phyloP scores from a whole-genome alignment of 192 early-diverging fungal genomes.

The Rhizophagus sp. region DNA sequence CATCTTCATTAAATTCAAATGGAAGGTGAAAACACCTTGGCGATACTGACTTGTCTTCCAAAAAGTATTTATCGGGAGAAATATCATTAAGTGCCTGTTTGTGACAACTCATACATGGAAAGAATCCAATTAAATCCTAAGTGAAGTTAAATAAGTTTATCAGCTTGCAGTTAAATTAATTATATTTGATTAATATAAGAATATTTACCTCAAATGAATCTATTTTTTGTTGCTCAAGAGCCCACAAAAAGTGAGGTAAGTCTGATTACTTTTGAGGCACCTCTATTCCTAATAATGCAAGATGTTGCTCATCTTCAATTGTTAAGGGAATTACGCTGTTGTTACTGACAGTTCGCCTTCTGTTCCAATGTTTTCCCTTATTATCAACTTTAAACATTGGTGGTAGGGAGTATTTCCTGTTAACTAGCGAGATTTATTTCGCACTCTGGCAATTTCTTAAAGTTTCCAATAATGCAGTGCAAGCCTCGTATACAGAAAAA shows the following conservation, averaged over 20 bases:
- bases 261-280: neutral
- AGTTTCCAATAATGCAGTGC: neutral
- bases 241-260: neutral
- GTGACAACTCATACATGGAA: constrained; percentile 2
- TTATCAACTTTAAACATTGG: too few species aligned
- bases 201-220: neutral
- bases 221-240: neutral
- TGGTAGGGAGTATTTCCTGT: too few species aligned
- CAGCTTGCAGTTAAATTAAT: too few species aligned
- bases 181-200: too few species aligned
- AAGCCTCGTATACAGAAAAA: constrained; percentile 3
- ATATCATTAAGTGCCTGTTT: neutral
- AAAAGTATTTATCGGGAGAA: constrained; percentile 10
- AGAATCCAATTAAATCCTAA: constrained; percentile 16
- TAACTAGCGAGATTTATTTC: too few species aligned
- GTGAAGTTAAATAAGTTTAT: too few species aligned
- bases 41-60: neutral
- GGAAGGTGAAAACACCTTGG: neutral
- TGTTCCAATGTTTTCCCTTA: neutral
- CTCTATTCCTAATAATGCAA: neutral
- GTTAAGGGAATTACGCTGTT: neutral
- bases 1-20: constrained; percentile 21
- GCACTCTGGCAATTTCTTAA: too few species aligned
- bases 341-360: neutral
- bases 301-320: constrained; percentile 2